Base-by-base conservation (phyloP, 768 basidiomycete genomes). In the Glaciozyma antarctica region DNA sequence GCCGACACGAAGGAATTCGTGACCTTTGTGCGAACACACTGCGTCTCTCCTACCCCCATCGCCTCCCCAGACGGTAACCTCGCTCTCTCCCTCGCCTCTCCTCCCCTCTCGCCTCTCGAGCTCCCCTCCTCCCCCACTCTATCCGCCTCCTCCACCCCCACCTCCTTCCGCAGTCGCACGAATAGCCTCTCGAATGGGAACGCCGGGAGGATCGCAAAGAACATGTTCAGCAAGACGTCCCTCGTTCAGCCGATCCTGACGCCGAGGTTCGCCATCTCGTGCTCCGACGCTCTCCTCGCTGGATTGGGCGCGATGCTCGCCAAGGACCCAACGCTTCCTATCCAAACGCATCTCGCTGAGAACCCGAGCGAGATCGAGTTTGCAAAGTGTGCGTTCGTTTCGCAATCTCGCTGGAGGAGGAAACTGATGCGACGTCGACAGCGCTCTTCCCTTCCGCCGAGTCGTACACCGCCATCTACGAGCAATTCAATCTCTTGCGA, bases 261-360 rank as follows among this genome's bases (percentile, higher is more conserved):
- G 0, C 94, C 94, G 19, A 88, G 94, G n/a, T 98, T 97, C 76
- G 94, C 94, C 28, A 87, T 97, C 64, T 85, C 88, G 16, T 94
- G 91, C 77, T 84, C 91, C 0, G 76, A 80, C 17, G 78, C 82
- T n/a, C 83, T 93, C 38, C 81, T 97, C 58, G 55, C 73, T 1
- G 76, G 78, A 6, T 80, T 98, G 8, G 85, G 87, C 13, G 70
- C 78, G 7, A 77, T 94, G 48, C 87, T 87, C 57, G 58, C 66
- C 26, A 74, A 79, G 5, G 82, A 88, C 71, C 81, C 84, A 5
- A 68, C 77, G 1, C 80, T 98, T 43, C 81, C 82, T 60, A 87
- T 95, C 59, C 94, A 98, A 77, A 97, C 94, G 3, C 94, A 97
- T 76, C 85, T 97, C 52, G 84, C 87, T 19, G 94, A 98, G 78